Evolutionary conservation across 768 basidiomycete genomes (phyloP), one percentile per base, ranked within the genome.

Genomic region (Tylopilus sp.): DNA sequence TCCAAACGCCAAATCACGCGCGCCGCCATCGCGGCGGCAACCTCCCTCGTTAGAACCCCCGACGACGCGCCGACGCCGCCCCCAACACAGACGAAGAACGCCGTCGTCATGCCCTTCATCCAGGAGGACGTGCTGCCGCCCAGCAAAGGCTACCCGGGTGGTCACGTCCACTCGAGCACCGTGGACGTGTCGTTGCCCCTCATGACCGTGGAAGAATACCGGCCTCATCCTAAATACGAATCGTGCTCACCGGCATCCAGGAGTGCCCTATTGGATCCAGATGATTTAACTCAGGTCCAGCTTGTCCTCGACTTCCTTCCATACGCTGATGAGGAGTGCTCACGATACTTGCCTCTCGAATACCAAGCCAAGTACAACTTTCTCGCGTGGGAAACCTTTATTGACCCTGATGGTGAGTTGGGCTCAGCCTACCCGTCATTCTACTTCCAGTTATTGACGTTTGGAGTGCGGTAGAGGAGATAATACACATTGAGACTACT

Each of bases 351-450:
- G 1, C 23, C 63, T 1, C 15, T 47, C 2, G 35, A 30, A 9
- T 75, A 72, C 36, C 57, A 78, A 4, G 20, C 23, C 1, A 18
- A 7, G 0, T 75, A 74, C 51, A 35, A 57, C 0, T 8, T 3
- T 0, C 53, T 70, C 20, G 65, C 62, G 3, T 73, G 72, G 81
- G 73, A 75, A 50, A 56, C 51, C 0, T 68, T 74, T 39, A 69
- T 73, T 42, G 58, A 82, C 62, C 79, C 80, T 0, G 81, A 83
- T 48, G 55, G 81, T 82, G 49, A 70, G 77, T 63, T 0, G 1
- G 2, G 28, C 28, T 28, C 7, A 28, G 2, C 42, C 43, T 54
- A 22, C 31, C 48, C 39, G 3, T 15, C 38, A 18, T 3, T 15
- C 5, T 11, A 4, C 23, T 20, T 7, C 9, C 9, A 11, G 13